Evolutionary conservation across 805 yeast species (phyloP).

Genomic region (Jamesozyma gamospora): DNA sequence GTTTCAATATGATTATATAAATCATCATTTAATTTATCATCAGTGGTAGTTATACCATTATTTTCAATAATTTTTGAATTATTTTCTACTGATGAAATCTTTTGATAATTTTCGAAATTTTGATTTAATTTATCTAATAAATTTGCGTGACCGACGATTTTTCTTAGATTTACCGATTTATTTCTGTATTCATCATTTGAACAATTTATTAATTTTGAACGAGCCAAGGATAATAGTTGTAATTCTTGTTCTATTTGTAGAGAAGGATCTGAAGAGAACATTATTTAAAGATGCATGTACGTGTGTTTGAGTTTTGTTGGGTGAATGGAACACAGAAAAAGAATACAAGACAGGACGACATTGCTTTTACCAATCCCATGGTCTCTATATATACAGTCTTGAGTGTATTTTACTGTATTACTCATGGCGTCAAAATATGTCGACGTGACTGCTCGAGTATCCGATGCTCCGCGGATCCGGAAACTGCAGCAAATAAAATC

Average conservation of each 20-base stretch:
- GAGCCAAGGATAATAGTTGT: constrained; percentile 6
- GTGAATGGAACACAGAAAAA: too few species aligned
- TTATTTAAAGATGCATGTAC: too few species aligned
- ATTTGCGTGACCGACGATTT: constrained; percentile 28
- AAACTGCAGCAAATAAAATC: too few species aligned
- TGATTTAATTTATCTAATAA: constrained; percentile 27
- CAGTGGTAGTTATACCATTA: background rate
- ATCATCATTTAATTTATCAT: background rate
- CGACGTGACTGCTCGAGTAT: too few species aligned
- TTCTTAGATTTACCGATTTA: constrained; percentile 20
- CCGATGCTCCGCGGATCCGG: too few species aligned
- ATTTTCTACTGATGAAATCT: background rate
- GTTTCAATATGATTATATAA: background rate
- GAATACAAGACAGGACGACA: too few species aligned
- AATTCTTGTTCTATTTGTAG: background rate
- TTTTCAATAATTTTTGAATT: background rate
- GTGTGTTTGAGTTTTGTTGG: too few species aligned
- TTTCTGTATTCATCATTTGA: constrained; percentile 10
- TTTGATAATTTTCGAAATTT: background rate
- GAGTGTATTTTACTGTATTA: too few species aligned
- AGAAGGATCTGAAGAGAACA: too few species aligned
- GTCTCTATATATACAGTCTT: too few species aligned
- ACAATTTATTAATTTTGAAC: constrained; percentile 15
- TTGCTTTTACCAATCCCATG: too few species aligned
- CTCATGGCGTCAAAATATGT: too few species aligned